Evolutionary conservation across 306 rosid species (phyloP).

Genomic region (Quercus parvula): DNA sequence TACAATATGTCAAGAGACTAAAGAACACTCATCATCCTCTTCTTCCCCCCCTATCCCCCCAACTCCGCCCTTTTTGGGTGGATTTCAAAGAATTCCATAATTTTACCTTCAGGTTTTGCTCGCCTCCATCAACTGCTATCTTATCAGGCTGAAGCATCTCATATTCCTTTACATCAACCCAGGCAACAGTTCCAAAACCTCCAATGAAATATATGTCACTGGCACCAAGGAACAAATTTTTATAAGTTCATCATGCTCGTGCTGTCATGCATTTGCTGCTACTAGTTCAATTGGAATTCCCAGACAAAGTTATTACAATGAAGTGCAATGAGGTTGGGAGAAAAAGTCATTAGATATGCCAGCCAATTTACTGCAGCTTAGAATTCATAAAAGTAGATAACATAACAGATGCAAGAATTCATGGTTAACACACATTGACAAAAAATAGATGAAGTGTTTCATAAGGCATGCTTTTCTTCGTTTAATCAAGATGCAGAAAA

Average conservation of each 20-base stretch:
- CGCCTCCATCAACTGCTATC: slow-evolving; percentile 97
- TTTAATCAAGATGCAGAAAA: too few species aligned
- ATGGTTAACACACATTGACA: too few species aligned
- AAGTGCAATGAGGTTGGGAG: background rate
- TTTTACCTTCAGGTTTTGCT: slow-evolving; percentile 84
- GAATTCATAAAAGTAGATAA: too few species aligned
- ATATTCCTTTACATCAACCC: slow-evolving; percentile 95
- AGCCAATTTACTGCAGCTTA: too few species aligned
- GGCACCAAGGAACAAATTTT: slow-evolving; percentile 29
- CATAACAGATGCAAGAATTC: too few species aligned
- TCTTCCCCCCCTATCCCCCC: too few species aligned
- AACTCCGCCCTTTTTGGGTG: background rate
- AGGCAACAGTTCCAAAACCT: slow-evolving; percentile 99
- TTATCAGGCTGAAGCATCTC: slow-evolving; percentile 93
- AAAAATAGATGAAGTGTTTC: too few species aligned
- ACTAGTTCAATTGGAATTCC: background rate
- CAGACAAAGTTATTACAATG: background rate
- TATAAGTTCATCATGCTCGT: slow-evolving; percentile 6
- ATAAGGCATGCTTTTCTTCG: too few species aligned
- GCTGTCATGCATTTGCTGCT: background rate
- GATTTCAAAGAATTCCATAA: background rate
- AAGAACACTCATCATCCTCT: background rate
- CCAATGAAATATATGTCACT: slow-evolving; percentile 99
- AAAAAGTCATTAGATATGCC: too few species aligned
- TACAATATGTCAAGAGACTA: background rate